Evolutionary conservation across 1,284 basidiomycete genomes (phyloP).

Genomic region (Meripilus lineatus): DNA sequence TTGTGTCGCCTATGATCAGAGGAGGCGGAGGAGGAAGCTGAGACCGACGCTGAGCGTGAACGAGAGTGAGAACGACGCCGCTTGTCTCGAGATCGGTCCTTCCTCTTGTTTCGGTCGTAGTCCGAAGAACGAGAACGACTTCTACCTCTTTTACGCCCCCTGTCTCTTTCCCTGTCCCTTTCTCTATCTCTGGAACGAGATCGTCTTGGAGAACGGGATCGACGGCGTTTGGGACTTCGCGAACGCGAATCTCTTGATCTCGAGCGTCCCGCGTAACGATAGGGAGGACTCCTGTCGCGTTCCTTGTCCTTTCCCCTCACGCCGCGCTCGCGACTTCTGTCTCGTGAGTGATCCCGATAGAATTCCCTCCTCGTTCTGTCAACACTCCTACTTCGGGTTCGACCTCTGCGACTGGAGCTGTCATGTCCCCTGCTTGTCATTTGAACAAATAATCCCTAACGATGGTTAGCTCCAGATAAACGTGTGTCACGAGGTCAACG

Average conservation of each 20-base stretch:
- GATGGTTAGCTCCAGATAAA: constrained; percentile 12
- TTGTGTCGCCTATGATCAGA: constrained; percentile 37
- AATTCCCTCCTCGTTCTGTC: constrained; percentile 9
- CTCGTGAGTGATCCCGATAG: constrained; percentile 7
- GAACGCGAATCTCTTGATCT: constrained; percentile 7
- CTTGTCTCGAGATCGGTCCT: constrained; percentile 20
- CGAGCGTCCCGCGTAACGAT: background rate
- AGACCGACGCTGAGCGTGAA: constrained; percentile 32
- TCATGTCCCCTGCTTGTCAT: constrained; percentile 15
- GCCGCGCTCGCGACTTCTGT: background rate
- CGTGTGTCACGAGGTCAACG: too few relatives aligned
- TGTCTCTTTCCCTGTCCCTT: background rate
- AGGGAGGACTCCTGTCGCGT: background rate
- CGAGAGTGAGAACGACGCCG: constrained; percentile 35
- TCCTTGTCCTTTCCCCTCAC: constrained; percentile 6
- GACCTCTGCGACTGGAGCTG: constrained; percentile 1
- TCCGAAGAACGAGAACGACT: constrained; percentile 1
- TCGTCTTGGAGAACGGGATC: constrained; percentile 5
- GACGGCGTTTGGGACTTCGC: constrained; percentile 6
- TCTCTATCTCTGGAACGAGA: constrained; percentile 6
- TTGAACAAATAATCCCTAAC: constrained; percentile 15
- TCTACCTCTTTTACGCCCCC: background rate
- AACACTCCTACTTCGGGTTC: constrained; percentile 10
- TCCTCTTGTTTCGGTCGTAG: constrained; percentile 5
- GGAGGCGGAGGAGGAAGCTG: constrained; percentile 32